Percentiles rank a stretch among this genome's conserved stretches.
Evolutionary conservation across 1,284 basidiomycete genomes (phyloP).

Genomic region (Golubevia sp.): DNA sequence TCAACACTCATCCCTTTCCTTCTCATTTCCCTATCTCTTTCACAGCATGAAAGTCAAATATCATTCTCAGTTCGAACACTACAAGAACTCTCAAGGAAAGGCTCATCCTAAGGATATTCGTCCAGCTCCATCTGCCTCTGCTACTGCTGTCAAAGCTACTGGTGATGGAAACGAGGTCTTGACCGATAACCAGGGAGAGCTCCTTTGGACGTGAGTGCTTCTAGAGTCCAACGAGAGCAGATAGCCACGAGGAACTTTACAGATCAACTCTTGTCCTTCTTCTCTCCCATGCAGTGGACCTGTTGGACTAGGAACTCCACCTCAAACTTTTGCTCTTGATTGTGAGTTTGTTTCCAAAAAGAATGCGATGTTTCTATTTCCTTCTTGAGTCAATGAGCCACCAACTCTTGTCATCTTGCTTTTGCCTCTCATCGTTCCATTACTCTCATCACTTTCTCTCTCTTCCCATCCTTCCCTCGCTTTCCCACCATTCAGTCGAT

Average conservation of each 20-base stretch:
- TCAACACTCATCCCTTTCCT: neutral
- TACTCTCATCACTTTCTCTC: neutral
- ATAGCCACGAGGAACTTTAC: no score
- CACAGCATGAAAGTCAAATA: constrained; percentile 1
- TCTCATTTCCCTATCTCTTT: neutral
- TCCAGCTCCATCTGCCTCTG: neutral
- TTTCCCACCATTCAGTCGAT: neutral
- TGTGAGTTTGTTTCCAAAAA: constrained; percentile 1
- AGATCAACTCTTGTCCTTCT: no score
- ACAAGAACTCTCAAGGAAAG: constrained; percentile 6
- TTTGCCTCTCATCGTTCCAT: neutral
- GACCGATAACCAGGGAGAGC: constrained; percentile 4
- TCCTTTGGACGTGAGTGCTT: constrained; percentile 2
- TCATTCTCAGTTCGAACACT: constrained; percentile 5
- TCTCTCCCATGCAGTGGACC: neutral
- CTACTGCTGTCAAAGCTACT: neutral
- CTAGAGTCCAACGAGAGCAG: no score
- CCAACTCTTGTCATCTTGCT: neutral
- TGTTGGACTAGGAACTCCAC: constrained; percentile 5
- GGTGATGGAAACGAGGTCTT: neutral
- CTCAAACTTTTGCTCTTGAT: constrained; percentile 3
- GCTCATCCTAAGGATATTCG: neutral
- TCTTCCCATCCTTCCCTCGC: neutral
- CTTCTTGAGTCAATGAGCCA: neutral
- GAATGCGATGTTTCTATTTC: neutral